Evolutionary conservation across 495 filamentous ascomycete genomes (phyloP).

Genomic region (Aspergillus ellipticus): DNA sequence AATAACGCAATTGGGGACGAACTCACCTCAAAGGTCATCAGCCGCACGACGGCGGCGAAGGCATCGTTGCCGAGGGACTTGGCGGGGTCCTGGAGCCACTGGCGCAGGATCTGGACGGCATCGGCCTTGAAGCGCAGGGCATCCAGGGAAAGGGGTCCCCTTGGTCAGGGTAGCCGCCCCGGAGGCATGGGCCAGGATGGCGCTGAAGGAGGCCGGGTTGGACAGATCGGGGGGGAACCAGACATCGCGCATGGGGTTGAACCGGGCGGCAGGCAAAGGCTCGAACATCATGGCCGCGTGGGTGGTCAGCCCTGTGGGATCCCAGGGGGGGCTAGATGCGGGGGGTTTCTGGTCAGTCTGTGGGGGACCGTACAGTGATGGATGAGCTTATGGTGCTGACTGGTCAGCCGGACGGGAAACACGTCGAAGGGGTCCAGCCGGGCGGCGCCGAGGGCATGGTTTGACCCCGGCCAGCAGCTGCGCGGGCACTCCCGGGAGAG

Average conservation of each 20-base stretch:
- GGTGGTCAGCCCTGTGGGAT: constrained; percentile 24
- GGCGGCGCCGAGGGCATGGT: constrained; percentile 16
- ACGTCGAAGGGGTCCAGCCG: constrained; percentile 27
- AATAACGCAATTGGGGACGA: neutral
- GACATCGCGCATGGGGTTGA: constrained; percentile 32
- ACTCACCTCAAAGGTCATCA: constrained; percentile 28
- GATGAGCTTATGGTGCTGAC: constrained; percentile 25
- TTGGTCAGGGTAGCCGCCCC: constrained; percentile 14
- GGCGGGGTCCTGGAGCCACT: constrained; percentile 21
- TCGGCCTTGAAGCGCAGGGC: constrained; percentile 25
- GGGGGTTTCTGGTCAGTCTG: neutral
- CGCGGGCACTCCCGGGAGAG: constrained; percentile 2
- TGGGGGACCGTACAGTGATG: constrained; percentile 21
- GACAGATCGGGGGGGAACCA: constrained; percentile 32
- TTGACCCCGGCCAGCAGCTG: constrained; percentile 17
- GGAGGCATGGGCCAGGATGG: constrained; percentile 23
- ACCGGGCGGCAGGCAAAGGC: constrained; percentile 16
- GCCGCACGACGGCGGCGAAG: constrained; percentile 27
- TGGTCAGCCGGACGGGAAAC: constrained; percentile 25
- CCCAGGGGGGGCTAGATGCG: too few species aligned
- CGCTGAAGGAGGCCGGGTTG: constrained; percentile 28
- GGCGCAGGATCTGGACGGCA: constrained; percentile 20
- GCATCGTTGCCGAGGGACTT: constrained; percentile 24
- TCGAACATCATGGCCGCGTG: constrained; percentile 33
- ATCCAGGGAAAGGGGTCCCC: constrained; percentile 17